A percentile compares a stretch with the other conserved stretches of the same genome.
These are phyloP conservation scores for Truncatella angustata DNA, from an alignment of 2,329 filamentous ascomycete species.

Conservation along the genomic window DNA sequence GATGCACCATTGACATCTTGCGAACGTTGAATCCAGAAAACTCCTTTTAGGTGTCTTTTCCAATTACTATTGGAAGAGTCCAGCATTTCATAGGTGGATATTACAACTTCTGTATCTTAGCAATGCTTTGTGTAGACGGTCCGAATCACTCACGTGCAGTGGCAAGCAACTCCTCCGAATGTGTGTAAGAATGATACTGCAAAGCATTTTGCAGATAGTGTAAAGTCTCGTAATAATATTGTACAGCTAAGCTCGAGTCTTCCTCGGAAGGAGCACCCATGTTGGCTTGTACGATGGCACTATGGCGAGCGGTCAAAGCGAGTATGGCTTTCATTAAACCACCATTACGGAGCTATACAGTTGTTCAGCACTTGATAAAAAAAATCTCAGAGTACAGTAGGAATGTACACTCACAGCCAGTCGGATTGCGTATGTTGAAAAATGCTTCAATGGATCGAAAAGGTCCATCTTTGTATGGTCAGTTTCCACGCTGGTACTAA, in stretches of 20 bases:
- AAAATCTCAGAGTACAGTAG: too few species aligned
- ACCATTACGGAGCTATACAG: neutral
- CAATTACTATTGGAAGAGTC: slow-evolving; percentile 53
- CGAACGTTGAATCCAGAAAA: slow-evolving; percentile 65
- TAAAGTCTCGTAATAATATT: slow-evolving; percentile 62
- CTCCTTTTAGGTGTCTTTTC: slow-evolving; percentile 62
- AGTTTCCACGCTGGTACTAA: neutral
- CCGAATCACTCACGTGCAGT: slow-evolving; percentile 38
- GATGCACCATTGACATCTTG: slow-evolving; percentile 60
- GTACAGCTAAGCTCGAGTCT: slow-evolving; percentile 38
- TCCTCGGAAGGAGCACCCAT: slow-evolving; percentile 21
- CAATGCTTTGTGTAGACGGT: neutral
- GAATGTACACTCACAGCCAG: slow-evolving; percentile 23
- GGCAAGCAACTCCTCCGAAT: slow-evolving; percentile 59
- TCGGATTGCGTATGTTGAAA: slow-evolving; percentile 30
- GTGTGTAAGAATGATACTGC: slow-evolving; percentile 55
- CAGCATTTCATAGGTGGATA: slow-evolving; percentile 67
- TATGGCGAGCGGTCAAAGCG: slow-evolving; percentile 53
- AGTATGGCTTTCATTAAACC: slow-evolving; percentile 6
- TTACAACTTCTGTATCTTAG: slow-evolving; percentile 37
- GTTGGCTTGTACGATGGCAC: slow-evolving; percentile 16
- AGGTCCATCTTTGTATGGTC: slow-evolving; percentile 25
- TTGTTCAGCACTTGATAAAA: neutral
- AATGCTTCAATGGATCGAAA: slow-evolving; percentile 30
- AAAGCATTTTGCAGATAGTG: slow-evolving; percentile 61